phyloP scores from a whole-genome alignment of 2,329 filamentous ascomycete species.

The Escovopsis weberi region DNA sequence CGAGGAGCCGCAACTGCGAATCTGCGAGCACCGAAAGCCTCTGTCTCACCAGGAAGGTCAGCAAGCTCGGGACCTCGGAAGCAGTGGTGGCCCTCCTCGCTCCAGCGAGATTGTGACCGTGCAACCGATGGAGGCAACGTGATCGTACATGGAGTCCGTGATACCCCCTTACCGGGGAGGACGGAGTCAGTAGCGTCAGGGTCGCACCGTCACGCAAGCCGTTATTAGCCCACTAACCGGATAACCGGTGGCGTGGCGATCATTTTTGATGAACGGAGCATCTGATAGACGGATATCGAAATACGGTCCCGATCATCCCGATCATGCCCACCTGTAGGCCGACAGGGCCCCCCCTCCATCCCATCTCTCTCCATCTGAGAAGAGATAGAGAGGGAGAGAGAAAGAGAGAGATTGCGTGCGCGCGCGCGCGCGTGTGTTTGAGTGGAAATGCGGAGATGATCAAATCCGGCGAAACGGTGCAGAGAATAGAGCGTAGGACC shows the following conservation, averaged over 20 bases:
- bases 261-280: background rate
- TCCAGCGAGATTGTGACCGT: background rate
- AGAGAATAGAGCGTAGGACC: no score
- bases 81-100: background rate
- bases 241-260: background rate
- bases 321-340: no score
- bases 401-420: no score
- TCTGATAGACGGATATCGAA: no score
- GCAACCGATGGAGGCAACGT: conserved; percentile 1
- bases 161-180: background rate
- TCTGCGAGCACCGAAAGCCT: conserved; percentile 3
- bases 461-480: no score
- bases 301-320: no score
- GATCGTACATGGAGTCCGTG: conserved; percentile 1
- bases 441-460: no score
- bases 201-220: background rate
- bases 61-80: background rate
- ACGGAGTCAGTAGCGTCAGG: background rate
- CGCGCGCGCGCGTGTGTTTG: no score
- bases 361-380: no score
- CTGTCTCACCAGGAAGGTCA: conserved; percentile 1
- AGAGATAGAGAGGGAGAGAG: no score
- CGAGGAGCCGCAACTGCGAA: conserved; percentile 5
- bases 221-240: background rate
- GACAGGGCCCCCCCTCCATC: no score